Conservation (phyloP, 345 rosid genomes). For the Rhodamnia rubescens region DNA sequence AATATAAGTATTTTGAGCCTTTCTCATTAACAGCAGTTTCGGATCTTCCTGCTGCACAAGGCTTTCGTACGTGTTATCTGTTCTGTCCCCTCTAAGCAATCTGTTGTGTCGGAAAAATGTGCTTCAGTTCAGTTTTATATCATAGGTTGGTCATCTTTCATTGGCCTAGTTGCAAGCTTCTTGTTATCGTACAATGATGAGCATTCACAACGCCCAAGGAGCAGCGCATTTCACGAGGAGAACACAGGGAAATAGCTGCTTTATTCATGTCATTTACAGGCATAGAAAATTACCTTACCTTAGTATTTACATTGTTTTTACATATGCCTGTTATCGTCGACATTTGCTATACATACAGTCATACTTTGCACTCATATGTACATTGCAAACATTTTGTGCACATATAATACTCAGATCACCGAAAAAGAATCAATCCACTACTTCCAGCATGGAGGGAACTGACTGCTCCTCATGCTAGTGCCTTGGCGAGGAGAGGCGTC, state of each 20-base stretch:
- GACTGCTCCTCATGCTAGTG: conserved; percentile 2
- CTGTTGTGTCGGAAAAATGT: not conserved
- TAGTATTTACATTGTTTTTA: not conserved
- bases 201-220: not conserved
- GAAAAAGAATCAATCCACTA: not conserved
- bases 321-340: not conserved
- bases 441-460: conserved; percentile 15
- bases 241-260: not conserved
- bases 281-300: not conserved
- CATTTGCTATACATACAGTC: not conserved
- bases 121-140: not conserved
- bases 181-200: not conserved
- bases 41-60: not conserved
- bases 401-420: not conserved
- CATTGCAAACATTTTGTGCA: not conserved
- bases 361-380: not conserved
- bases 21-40: not conserved
- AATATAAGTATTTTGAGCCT: not conserved
- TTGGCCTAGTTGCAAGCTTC: not conserved
- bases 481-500: not conserved
- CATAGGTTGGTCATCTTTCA: not conserved
- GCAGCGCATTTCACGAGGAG: not conserved
- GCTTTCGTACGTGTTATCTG: not conserved
- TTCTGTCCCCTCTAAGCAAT: not conserved
- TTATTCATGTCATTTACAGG: not conserved